Conservation (phyloP, 1,139 yeast species). For the Nakaseomyces bracarensis region DNA sequence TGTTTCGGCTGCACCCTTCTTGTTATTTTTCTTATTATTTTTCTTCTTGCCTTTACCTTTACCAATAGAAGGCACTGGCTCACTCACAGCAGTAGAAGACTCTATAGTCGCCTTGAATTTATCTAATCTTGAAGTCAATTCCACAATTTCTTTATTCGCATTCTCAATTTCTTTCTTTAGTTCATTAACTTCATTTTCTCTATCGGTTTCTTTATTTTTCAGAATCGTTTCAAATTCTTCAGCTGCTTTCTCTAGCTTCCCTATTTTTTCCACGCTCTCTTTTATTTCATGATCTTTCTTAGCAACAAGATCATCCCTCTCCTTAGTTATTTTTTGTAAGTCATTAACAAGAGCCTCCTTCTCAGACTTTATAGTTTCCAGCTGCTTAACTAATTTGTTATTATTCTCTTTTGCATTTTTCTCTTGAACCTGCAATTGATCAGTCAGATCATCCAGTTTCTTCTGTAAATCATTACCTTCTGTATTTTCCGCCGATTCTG, state of each 20-base stretch:
- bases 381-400: not conserved
- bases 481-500: constrained; percentile 13
- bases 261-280: not conserved
- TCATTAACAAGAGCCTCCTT: constrained; percentile 12
- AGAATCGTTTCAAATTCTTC: constrained; percentile 3
- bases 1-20: constrained; percentile 16
- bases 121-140: not conserved
- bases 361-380: not conserved
- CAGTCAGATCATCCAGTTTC: constrained; percentile 10
- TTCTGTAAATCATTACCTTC: constrained; percentile 12
- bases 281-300: constrained; percentile 13
- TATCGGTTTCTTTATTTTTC: constrained; percentile 10
- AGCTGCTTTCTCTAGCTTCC: not conserved
- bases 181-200: constrained; percentile 8
- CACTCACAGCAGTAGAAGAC: not conserved
- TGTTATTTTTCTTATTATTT: constrained; percentile 22
- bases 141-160: constrained; percentile 4
- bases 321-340: constrained; percentile 7
- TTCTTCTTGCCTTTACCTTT: constrained; percentile 14
- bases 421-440: constrained; percentile 3
- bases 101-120: not conserved
- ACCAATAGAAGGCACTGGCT: not conserved
- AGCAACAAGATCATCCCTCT: constrained; percentile 9
- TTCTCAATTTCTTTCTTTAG: constrained; percentile 6
- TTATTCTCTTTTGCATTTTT: not conserved